These are phyloP conservation scores for Oryza punctata DNA, from an alignment of 176 grass and related monocot species.

Conservation along the genomic window DNA sequence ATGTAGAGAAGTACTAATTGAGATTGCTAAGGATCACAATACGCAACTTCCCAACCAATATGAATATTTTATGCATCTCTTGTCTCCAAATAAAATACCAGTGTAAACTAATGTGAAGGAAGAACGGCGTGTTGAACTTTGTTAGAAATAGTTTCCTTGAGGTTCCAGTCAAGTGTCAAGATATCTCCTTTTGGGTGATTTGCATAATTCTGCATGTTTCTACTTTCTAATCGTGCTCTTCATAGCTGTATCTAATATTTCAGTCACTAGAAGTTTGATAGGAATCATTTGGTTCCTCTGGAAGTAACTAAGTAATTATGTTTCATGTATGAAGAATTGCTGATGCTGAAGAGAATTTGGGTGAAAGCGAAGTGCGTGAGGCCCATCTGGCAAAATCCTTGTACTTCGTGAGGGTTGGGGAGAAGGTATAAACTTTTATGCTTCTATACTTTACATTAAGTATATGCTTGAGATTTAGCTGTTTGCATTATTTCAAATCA, in stretches of 20 bases:
- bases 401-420: slow-evolving; percentile 74
- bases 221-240: background rate
- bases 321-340: slow-evolving; percentile 62
- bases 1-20: slow-evolving; percentile 1
- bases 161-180: background rate
- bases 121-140: background rate
- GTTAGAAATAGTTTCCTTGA: background rate
- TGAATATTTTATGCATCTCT: background rate
- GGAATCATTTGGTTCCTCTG: slow-evolving; percentile 12
- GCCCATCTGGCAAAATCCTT: slow-evolving; percentile 90
- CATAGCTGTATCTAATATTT: background rate
- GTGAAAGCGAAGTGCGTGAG: slow-evolving; percentile 98
- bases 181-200: background rate
- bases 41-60: background rate
- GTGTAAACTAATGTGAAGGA: background rate
- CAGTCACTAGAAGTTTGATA: background rate
- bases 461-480: background rate
- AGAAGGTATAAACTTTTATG: slow-evolving; percentile 61
- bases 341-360: slow-evolving; percentile 95
- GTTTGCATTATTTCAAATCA: background rate
- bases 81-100: background rate
- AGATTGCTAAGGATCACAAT: background rate
- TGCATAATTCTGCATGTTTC: background rate
- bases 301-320: background rate
- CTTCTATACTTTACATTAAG: background rate